Evolutionary conservation across 305 asterid species (phyloP), one percentile per base, ranked within the genome.

Genomic region (Rubia occidens): DNA sequence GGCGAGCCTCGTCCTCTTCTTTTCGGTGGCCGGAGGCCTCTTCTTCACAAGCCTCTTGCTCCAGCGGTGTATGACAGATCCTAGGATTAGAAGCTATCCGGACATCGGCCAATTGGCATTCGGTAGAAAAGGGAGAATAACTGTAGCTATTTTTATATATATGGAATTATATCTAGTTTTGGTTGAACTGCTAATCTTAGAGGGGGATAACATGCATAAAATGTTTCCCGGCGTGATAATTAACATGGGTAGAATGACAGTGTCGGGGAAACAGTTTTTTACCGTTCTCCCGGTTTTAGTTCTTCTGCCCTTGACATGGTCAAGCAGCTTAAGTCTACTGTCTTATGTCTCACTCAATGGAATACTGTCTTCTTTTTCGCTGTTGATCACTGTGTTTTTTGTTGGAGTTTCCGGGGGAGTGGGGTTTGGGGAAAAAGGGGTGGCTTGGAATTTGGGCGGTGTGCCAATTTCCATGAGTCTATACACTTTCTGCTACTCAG

Each of bases 261-360:
- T 51, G 21, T 14, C 18, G 8, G 58, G 21, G 21, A 15, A 51
- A 51, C 58, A 51, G 2, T 14, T 51, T 14, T 51, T 51, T 15
- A 51, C 82, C 20, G 0, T 79, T 24, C 17, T 81, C 2, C 71
- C 78, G 2, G 87, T 84, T 3, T 66, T 78, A 0, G 45, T 81
- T 4, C 45, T 81, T 20, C 35, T 81, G 68, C 81, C 83, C 1
- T 74, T 78, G 29, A 75, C 78, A 62, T 84, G 86, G 86, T n/a
- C 82, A 21, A 84, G 70, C 17, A 77, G 55, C 49, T 77, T 80
- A 14, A 73, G 78, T 0, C 63, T 63, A 40, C 58, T 78, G 37
- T 76, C 78, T 39, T 78, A 78, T 84, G 76, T 83, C 43, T 86
- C 89, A 4, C 71, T 59, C 3, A 44, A 13, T 13, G 49, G 49